Percentiles rank a stretch among this genome's conserved stretches.
Evolutionary conservation across 2,329 filamentous ascomycete genomes (phyloP).

Genomic region (Colletotrichum truncatum): DNA sequence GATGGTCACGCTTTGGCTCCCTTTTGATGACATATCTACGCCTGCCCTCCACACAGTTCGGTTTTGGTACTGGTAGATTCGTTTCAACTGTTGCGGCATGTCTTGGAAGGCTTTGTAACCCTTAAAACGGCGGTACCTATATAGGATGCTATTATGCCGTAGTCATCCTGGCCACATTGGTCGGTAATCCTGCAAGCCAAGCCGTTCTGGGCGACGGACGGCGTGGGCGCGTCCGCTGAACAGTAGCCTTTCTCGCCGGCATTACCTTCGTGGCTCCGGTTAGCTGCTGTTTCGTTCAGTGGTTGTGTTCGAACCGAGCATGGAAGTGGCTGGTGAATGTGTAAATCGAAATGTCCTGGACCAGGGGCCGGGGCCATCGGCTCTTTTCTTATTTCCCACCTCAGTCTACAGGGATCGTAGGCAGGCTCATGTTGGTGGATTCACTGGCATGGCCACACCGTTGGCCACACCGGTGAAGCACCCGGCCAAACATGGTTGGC

Average conservation of each 20-base stretch:
- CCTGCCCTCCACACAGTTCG: constrained; percentile 36
- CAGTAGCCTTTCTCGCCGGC: constrained; percentile 35
- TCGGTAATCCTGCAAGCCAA: constrained; percentile 26
- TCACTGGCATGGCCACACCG: not conserved
- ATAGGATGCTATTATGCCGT: constrained; percentile 39
- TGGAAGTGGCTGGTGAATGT: constrained; percentile 34
- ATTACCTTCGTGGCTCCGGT: constrained; percentile 34
- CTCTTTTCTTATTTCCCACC: constrained; percentile 16
- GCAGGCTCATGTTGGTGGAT: not conserved
- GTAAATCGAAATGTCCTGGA: constrained; percentile 3
- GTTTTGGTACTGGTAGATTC: constrained; percentile 40
- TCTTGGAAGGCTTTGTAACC: constrained; percentile 36
- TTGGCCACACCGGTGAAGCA: constrained; percentile 5
- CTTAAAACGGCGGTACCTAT: constrained; percentile 38
- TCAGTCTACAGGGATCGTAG: not conserved
- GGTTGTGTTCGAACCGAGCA: constrained; percentile 30
- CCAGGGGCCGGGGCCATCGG: not conserved
- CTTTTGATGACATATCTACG: constrained; percentile 34
- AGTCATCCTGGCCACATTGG: constrained; percentile 35
- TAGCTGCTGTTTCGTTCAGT: constrained; percentile 33
- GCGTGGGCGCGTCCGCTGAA: constrained; percentile 23
- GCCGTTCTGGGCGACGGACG: constrained; percentile 7
- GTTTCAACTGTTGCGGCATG: constrained; percentile 34
- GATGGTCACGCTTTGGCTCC: constrained; percentile 37
- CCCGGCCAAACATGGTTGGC: constrained; percentile 10